These are phyloP conservation scores for Geotrichum restrictum DNA, from an alignment of 1,139 yeast species.

Conservation along the genomic window DNA sequence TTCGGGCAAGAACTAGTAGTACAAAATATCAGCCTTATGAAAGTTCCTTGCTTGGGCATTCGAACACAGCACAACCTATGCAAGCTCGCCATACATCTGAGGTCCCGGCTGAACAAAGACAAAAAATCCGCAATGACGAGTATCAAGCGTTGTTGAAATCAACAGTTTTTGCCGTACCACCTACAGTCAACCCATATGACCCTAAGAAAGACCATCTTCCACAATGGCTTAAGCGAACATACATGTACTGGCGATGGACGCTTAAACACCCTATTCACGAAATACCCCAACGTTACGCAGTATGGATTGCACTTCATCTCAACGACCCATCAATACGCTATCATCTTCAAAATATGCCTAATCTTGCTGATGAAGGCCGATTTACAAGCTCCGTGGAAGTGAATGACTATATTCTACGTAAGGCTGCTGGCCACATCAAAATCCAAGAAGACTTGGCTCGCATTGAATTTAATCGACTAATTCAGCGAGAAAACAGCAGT, in stretches of 20 bases:
- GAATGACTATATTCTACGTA: slow-evolving; percentile 6
- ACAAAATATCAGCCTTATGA: background rate
- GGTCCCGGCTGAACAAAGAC: background rate
- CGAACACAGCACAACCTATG: background rate
- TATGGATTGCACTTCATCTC: slow-evolving; percentile 11
- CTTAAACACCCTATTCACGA: slow-evolving; percentile 4
- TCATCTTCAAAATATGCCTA: slow-evolving; percentile 5
- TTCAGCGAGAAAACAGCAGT: slow-evolving; percentile 2
- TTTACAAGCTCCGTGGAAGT: slow-evolving; percentile 5
- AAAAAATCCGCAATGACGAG: background rate
- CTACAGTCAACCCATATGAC: slow-evolving; percentile 8
- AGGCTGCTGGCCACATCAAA: slow-evolving; percentile 15
- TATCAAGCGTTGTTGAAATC: background rate
- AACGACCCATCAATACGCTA: slow-evolving; percentile 5
- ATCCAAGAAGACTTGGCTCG: slow-evolving; percentile 15
- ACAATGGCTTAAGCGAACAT: slow-evolving; percentile 5
- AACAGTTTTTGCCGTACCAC: background rate
- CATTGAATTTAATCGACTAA: slow-evolving; percentile 3
- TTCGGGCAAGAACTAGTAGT: slow-evolving; percentile 5
- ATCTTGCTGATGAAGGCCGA: slow-evolving; percentile 8
- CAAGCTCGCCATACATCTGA: background rate
- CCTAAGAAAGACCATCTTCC: slow-evolving; percentile 14
- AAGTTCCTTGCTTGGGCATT: background rate
- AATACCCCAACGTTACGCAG: slow-evolving; percentile 10
- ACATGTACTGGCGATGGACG: slow-evolving; percentile 17